Base-by-base conservation (phyloP, 2,329 filamentous ascomycete genomes). In the Exophiala sp. region DNA sequence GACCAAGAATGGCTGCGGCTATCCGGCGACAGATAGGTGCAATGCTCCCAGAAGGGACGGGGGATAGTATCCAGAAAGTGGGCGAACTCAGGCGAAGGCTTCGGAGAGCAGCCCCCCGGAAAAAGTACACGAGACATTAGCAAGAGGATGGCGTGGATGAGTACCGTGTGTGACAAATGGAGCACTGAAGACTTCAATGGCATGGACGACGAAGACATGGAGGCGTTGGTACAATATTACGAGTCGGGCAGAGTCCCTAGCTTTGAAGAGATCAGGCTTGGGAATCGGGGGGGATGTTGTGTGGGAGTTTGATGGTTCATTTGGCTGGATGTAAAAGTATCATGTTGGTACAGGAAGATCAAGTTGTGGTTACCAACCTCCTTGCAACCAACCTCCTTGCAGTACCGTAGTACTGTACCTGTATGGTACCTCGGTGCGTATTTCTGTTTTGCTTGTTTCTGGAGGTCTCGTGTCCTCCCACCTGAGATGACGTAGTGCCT, bases 1-100 rank as follows among this genome's bases (percentile, higher is more conserved):
- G 93, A 0, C 93, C 93, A 0, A 83, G 91, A 65, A 72, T 98
- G 57, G 93, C 93, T 8, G 91, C 88, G 59, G 83, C 90, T 41
- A 86, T 98, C 43, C 76, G 91, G 46, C 79, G 85, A 64, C 81
- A 86, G 64, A 95, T 98, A 58, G 90, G 88, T 14, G 77, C 74
- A 16, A 76, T 75, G 42, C 71, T 98, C 49, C 93, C 93, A 1
- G 71, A 73, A 14, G 88, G 93, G 58, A 85, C 87, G 23, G 93
- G 93, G 7, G 81, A 83, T 42, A 93, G 93, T 5, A 90, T 98
- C 53, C 79, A 86, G 67, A 84, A 85, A 57, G 86, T 97, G 23
- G 93, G 93, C 1, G 76, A 79, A 63, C 70, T 98, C 62, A 79
- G 93, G 58, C 80, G 79, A 65, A 91, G 85, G 72, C 70, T 98